A percentile compares a stretch with the other conserved stretches of the same genome.
Conservation (phyloP, 2,329 filamentous ascomycete genomes). For the Xylaria sp. region DNA sequence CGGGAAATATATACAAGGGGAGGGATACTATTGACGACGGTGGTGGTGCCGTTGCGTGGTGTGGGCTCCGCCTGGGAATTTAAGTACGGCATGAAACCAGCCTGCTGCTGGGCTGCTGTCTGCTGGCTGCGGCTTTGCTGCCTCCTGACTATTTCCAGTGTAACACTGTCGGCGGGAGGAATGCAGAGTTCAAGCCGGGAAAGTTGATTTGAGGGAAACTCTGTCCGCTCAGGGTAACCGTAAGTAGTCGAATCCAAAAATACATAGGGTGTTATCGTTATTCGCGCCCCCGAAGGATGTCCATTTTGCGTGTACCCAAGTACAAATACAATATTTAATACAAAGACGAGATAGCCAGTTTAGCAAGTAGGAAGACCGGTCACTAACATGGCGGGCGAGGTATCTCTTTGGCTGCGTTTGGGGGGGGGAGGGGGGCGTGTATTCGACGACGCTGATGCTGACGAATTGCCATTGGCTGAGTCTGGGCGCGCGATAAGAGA, state of each 20-base stretch:
- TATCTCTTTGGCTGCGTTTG: conserved; percentile 31
- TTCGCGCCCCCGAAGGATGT: conserved; percentile 14
- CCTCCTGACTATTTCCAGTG: conserved; percentile 25
- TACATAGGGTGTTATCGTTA: conserved; percentile 7
- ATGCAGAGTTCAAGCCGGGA: conserved; percentile 21
- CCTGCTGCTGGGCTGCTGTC: conserved; percentile 9
- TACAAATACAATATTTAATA: neutral
- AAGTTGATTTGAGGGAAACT: conserved; percentile 1
- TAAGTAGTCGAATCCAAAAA: too few relatives aligned
- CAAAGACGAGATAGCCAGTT: neutral
- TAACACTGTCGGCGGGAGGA: conserved; percentile 28
- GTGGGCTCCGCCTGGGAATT: conserved; percentile 1
- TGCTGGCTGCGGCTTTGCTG: conserved; percentile 24
- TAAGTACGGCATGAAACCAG: conserved; percentile 30
- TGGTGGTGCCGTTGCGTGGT: conserved; percentile 1
- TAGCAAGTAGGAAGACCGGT: neutral
- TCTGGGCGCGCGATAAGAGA: conserved; percentile 37
- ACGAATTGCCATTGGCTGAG: conserved; percentile 30
- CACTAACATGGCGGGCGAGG: conserved; percentile 16
- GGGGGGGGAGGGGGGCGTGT: too few relatives aligned
- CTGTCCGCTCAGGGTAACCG: conserved; percentile 8
- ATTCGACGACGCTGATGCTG: conserved; percentile 10
- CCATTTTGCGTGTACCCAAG: conserved; percentile 15
- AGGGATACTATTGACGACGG: conserved; percentile 1
- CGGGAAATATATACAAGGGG: neutral